These are phyloP conservation scores for Calonectria multiphialidica DNA, from an alignment of 2,329 filamentous ascomycete genomes.

Conservation along the genomic window DNA sequence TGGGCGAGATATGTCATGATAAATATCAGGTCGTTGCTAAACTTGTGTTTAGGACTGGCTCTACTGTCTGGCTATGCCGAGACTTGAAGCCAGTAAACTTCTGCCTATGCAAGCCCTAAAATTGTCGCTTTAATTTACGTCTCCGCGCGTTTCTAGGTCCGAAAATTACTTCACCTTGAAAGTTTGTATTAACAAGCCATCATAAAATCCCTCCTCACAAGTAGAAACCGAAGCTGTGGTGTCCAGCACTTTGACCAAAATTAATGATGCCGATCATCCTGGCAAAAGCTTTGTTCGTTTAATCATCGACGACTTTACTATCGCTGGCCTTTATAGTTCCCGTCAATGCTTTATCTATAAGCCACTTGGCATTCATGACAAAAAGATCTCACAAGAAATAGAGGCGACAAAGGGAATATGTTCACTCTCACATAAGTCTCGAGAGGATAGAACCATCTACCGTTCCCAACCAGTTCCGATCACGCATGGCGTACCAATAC, in stretches of 20 bases:
- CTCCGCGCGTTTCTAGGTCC: background rate
- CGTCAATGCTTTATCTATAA: background rate
- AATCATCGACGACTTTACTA: background rate
- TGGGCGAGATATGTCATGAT: slow-evolving; percentile 52
- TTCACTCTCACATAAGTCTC: background rate
- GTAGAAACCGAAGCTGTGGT: background rate
- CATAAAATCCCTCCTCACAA: background rate
- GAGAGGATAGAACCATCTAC: background rate
- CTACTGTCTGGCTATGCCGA: slow-evolving; percentile 58
- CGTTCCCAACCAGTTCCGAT: background rate
- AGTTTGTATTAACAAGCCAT: background rate
- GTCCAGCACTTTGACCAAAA: background rate
- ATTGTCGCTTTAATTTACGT: background rate
- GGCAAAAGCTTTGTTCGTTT: background rate
- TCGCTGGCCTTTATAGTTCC: background rate
- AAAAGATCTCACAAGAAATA: background rate
- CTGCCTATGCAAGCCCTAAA: background rate
- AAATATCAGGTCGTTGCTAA: slow-evolving; percentile 54
- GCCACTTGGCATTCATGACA: background rate
- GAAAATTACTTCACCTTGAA: background rate
- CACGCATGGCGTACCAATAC: background rate
- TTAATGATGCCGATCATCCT: background rate
- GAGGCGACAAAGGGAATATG: background rate
- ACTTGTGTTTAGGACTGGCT: slow-evolving; percentile 49
- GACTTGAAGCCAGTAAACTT: background rate